Conservation (phyloP, 495 filamentous ascomycete genomes). For the Trichoderma parareesei region DNA sequence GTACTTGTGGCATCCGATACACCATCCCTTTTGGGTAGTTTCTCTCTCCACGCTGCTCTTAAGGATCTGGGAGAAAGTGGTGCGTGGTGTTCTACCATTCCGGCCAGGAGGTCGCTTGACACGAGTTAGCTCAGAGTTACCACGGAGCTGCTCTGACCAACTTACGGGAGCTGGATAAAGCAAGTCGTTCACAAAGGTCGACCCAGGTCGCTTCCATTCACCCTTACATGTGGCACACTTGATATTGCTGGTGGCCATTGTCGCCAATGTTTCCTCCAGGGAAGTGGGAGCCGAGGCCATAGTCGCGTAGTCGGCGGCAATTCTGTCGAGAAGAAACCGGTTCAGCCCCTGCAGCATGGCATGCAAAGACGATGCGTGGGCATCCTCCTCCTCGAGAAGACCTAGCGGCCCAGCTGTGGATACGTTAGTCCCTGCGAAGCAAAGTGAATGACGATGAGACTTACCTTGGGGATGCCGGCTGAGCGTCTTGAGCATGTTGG, state of each 20-base stretch:
- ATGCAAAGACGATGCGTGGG: constrained; percentile 57
- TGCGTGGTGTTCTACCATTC: constrained; percentile 45
- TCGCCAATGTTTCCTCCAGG: constrained; percentile 47
- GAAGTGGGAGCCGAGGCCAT: constrained; percentile 48
- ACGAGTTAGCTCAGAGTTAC: constrained; percentile 6
- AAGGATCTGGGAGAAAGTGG: constrained; percentile 70
- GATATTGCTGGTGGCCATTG: constrained; percentile 46
- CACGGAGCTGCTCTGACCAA: neutral
- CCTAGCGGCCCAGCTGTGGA: constrained; percentile 54
- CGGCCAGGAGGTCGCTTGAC: constrained; percentile 34
- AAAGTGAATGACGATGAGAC: neutral
- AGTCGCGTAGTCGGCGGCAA: constrained; percentile 59
- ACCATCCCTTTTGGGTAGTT: constrained; percentile 79
- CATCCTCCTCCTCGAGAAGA: constrained; percentile 80
- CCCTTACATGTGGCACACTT: constrained; percentile 75
- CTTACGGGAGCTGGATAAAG: constrained; percentile 62
- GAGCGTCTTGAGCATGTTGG: constrained; percentile 86
- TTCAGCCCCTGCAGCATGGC: constrained; percentile 69
- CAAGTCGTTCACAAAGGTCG: constrained; percentile 71
- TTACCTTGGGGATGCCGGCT: constrained; percentile 63
- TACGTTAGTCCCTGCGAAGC: constrained; percentile 12
- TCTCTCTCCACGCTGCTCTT: constrained; percentile 83
- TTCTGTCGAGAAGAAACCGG: constrained; percentile 66
- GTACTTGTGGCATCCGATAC: constrained; percentile 77
- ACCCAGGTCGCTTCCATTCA: constrained; percentile 61